Evolutionary conservation across 2,329 filamentous ascomycete species (phyloP).

Genomic region (Peltaster fructicola): DNA sequence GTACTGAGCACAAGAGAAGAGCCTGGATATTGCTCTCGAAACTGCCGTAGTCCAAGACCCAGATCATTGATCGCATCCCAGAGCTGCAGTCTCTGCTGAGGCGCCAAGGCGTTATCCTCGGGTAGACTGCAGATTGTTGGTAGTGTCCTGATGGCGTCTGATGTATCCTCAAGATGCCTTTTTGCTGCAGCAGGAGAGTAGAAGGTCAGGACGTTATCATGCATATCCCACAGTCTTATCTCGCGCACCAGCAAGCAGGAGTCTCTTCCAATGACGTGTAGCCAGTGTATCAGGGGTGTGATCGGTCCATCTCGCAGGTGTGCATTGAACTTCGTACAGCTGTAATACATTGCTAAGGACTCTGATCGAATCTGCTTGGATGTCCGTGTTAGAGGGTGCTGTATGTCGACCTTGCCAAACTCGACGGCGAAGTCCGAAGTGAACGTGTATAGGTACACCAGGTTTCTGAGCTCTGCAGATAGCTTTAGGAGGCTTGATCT

Average conservation of each 20-base stretch:
- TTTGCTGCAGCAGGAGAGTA: too few relatives aligned
- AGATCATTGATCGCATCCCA: too few relatives aligned
- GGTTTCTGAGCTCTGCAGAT: slow-evolving; percentile 10
- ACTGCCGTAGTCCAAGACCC: too few relatives aligned
- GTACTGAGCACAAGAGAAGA: too few relatives aligned
- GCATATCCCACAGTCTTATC: slow-evolving; percentile 12
- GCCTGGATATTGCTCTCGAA: too few relatives aligned
- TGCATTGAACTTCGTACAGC: slow-evolving; percentile 11
- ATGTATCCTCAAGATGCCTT: too few relatives aligned
- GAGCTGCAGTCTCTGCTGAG: too few relatives aligned
- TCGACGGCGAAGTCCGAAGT: slow-evolving; percentile 8
- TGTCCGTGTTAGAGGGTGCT: slow-evolving; percentile 9
- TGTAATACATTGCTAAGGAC: slow-evolving; percentile 9
- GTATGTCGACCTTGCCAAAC: slow-evolving; percentile 5
- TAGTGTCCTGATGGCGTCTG: too few relatives aligned
- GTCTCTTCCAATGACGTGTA: slow-evolving; percentile 6
- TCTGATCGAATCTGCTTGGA: slow-evolving; percentile 10
- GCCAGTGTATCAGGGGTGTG: slow-evolving; percentile 10
- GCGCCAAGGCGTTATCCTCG: too few relatives aligned
- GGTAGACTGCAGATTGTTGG: too few relatives aligned
- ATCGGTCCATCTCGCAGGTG: slow-evolving; percentile 13
- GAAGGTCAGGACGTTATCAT: too few relatives aligned
- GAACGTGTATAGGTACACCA: slow-evolving; percentile 10
- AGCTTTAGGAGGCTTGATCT: too few relatives aligned
- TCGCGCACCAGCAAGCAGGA: slow-evolving; percentile 6